phyloP scores from a whole-genome alignment of 148 eudicot species.

The Rhododendron simsii region DNA sequence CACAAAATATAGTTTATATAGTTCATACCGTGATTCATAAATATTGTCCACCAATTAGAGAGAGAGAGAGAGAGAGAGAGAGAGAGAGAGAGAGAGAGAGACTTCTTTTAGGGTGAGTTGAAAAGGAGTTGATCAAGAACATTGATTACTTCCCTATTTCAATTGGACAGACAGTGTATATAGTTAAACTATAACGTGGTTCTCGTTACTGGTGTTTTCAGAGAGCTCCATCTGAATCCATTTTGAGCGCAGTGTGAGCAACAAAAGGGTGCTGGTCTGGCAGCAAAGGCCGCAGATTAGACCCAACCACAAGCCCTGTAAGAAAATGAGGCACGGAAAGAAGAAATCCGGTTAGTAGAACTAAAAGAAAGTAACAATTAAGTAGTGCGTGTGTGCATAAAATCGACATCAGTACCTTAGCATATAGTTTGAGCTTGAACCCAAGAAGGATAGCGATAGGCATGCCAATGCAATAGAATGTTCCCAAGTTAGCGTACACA shows the following conservation, averaged over 20 bases:
- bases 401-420: constrained; percentile 32
- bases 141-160: too few species aligned
- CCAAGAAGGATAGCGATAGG: constrained; percentile 62
- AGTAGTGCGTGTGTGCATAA: not conserved
- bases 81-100: too few species aligned
- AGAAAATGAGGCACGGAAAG: not conserved
- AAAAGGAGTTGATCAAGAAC: not conserved
- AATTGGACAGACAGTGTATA: too few species aligned
- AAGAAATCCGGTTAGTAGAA: not conserved
- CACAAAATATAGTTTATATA: too few species aligned
- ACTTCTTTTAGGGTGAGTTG: not conserved
- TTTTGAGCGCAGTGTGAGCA: constrained; percentile 34
- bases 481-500: constrained; percentile 52
- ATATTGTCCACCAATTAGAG: too few species aligned
- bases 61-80: too few species aligned
- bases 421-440: constrained; percentile 54
- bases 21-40: too few species aligned
- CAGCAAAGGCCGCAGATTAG: constrained; percentile 48
- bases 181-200: not conserved
- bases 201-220: not conserved
- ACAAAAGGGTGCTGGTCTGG: constrained; percentile 35
- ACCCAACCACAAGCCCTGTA: constrained; percentile 67
- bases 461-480: constrained; percentile 75
- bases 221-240: constrained; percentile 37
- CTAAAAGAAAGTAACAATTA: not conserved